Base-by-base conservation (phyloP, 169 alveolate genomes). In the Plasmodium relictum region DNA sequence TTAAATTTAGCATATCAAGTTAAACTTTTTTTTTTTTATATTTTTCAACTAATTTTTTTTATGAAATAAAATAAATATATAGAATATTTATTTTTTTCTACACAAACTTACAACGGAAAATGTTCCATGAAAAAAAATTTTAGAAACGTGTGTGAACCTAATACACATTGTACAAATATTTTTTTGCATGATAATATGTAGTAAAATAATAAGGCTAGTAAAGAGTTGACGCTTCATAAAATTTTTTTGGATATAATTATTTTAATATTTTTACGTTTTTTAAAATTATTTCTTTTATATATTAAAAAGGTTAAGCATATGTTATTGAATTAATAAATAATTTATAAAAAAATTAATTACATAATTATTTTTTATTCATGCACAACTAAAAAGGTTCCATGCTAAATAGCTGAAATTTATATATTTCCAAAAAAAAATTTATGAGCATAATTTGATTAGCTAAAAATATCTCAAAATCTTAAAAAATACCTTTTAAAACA, bases 121-220 rank as follows among this genome's bases (percentile, higher is more conserved):
- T 31, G 1, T 31, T 31, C 39, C 39, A 31, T 2, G 3, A 31
- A 65, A 62, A 65, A 63, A 44, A 45, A 31, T 56, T 76, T 16
- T 76, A 62, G 88, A 76, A 76, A 54, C 3, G 88, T 76, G 88
- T 76, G 88, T 66, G 74, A 76, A 31, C 39, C 39, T 31, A 31
- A 31, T 31, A 3, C 39, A 31, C 39, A 2, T 31, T 31, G 39
- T n/a, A n/a, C 39, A 31, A 31, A 31, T 31, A 31, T 3, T 31
- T 31, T 2, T 31, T 31, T 2, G 39, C 3, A 31, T 1, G 1
- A 3, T 31, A 31, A 31, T 31, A 31, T n/a, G n/a, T n/a, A n/a
- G n/a, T n/a, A n/a, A n/a, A n/a, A n/a, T n/a, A n/a, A n/a, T n/a
- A n/a, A n/a, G n/a, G n/a, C n/a, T n/a, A 31, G 39, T 31, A 3